Evolutionary conservation across 75 land plant species (phyloP), one percentile per base, ranked within the genome.

Genomic region (Sequoia sempervirens): DNA sequence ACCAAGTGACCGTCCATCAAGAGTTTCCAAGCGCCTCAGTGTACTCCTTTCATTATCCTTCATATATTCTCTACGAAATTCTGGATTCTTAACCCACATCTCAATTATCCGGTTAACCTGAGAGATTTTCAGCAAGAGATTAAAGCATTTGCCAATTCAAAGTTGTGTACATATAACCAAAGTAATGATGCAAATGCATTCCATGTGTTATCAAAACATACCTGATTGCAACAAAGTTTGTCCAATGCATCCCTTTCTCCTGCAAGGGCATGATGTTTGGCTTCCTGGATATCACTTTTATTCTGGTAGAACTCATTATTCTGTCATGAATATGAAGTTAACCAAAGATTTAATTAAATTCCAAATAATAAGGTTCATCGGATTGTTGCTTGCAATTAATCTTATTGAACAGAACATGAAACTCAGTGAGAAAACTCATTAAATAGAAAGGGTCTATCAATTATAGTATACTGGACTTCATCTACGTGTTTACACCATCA

Each of bases 1-100:
- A 54, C 95, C 96, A 54, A 95, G 88, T 1, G 93, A 86, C n/a
- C 98, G 89, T 11, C 99, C 99, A 85, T 97, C 99, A 47, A 90
- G 69, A 0, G 98, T 94, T 66, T 81, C 87, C 54, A 95, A 80
- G 70, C 99, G 87, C 86, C 92, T 91, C 64, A 97, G 41, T 18
- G 96, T 97, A 84, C 99, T 97, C 79, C 80, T 69, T 61, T 78
- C 83, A 83, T 97, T 97, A 84, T 87, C 88, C 58, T 86, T 90
- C 32, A 94, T 75, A 56, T 97, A 97, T 14, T 89, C 92, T 30
- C 40, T 86, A n/a, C 99, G 87, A 83, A 94, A 96, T 46, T 93
- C 92, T 56, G 87, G 85, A 84, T 94, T 83, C 10, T 73, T 92
- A 85, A 92, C 94, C 95, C 93, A 94, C 64, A 92, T 58, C 28